Evolutionary conservation across 2,329 filamentous ascomycete genomes (phyloP), one percentile per base, ranked within the genome.

Genomic region (Thelonectria blattea): DNA sequence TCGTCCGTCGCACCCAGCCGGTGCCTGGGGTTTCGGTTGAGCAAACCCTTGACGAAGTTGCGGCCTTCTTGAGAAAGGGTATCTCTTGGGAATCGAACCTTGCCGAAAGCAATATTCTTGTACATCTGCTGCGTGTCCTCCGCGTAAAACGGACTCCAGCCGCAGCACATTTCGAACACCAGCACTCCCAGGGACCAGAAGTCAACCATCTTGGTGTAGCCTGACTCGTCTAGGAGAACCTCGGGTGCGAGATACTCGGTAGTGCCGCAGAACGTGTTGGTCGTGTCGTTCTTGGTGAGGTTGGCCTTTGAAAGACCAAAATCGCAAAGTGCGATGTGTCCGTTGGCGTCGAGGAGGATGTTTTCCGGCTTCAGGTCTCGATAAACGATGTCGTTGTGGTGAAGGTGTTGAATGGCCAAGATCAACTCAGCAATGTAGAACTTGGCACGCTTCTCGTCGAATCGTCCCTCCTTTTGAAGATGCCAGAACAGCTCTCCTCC

Each of bases 51-150:
- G 73, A 99, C 95, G 72, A 99, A 99, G 78, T 97, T 98, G 60
- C 95, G 88, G 60, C 95, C 95, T 76, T 99, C 95, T 42, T 93
- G 90, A 62, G 93, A 97, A 32, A 99, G 81, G 1, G 95, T 96
- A 76, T 99, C 95, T 66, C 93, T 87, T 8, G 95, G 95, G 76
- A 99, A 99, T 62, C 95, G 86, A 59, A 99, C 95, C 75, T 99
- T 99, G 74, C 95, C 95, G 73, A 99, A 99, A 0, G 95, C 95
- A 74, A 99, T 99, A 80, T 99, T 99, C 83, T 99, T 99, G 83
- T 99, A 99, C 95, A 99, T 99, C 76, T 99, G 95, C 78, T 99
- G 95, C 0, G 95, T 99, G 73, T 99, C 95, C 73, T 99, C 95
- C 58, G 95, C 95, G 71, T 98, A 99, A 79, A 99, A 99, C 0